Evolutionary conservation across 345 rosid genomes (phyloP), one percentile per base, ranked within the genome.

Genomic region (Anacardium occidentale): DNA sequence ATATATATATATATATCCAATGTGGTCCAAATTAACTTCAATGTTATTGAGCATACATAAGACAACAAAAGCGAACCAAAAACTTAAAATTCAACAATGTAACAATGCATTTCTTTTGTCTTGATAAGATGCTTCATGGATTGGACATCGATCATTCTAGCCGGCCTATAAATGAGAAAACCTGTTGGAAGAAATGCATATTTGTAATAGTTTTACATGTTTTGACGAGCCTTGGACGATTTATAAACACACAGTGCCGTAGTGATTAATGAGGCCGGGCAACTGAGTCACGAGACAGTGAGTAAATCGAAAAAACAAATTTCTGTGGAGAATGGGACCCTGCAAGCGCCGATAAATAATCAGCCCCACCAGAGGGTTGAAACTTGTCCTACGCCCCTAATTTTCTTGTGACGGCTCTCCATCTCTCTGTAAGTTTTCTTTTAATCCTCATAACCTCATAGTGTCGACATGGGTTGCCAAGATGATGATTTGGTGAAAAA

Each of bases 381-480:
- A 68, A 55, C 34, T 22, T 62, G 76, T 65, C 79, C 56, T 61
- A 8, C 24, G 54, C 69, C 62, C 32, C 40, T 52, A 12, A 59
- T 61, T 42, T 20, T 44, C 7, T 32, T 10, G 18, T 26, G 21
- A 63, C 22, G 18, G 21, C 18, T 42, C 32, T 29, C 3, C 2
- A 29, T 29, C 21, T 37, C 20, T 10, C 1, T 8, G 17, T 1
- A 22, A 10, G 29, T 17, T 76, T 29, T 20, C 40, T 29, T 29
- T 29, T 29, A 29, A 29, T 29, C 32, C 59, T 11, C 61, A 48
- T 57, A 64, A 29, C 66, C 76, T 76, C 90, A 83, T 77, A 79
- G 87, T 84, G 90, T 89, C 91, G 88, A 87, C 92, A 94, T 94
- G 98, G 93, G 81, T 74, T 87, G 85, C 88, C 83, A 85, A 74